phyloP scores from a whole-genome alignment of 345 rosid genomes.

The Viola odorata region DNA sequence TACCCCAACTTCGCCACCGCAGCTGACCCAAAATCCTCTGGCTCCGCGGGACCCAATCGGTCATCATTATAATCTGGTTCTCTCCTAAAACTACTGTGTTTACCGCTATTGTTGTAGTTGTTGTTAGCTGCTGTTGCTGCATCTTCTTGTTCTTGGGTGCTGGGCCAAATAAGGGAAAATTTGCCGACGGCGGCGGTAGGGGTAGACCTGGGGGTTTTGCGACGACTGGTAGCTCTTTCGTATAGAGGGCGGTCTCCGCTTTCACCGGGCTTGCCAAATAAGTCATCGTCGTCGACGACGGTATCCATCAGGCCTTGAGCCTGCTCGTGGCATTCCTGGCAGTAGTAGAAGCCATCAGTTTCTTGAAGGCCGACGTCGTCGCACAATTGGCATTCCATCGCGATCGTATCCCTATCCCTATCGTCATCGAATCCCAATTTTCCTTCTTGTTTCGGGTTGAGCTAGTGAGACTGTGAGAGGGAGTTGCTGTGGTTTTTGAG shows the following conservation, averaged over 20 bases:
- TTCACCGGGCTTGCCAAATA: slow-evolving; percentile 36
- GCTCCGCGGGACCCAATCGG: slow-evolving; percentile 34
- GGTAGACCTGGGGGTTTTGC: neutral
- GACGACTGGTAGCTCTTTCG: slow-evolving; percentile 33
- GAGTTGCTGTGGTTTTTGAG: neutral
- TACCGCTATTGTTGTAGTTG: neutral
- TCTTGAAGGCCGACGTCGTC: slow-evolving; percentile 43
- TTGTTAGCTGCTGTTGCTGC: neutral
- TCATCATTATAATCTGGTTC: no score
- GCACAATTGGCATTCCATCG: slow-evolving; percentile 43
- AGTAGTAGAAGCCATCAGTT: slow-evolving; percentile 54
- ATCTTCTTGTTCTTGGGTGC: slow-evolving; percentile 19
- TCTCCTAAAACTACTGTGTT: no score
- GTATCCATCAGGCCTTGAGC: slow-evolving; percentile 46
- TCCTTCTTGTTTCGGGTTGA: neutral
- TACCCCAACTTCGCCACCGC: slow-evolving; percentile 20
- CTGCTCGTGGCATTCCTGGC: slow-evolving; percentile 38
- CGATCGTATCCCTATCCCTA: no score
- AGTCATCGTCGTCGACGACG: slow-evolving; percentile 56
- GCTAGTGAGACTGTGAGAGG: neutral
- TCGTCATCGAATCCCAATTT: slow-evolving; percentile 14
- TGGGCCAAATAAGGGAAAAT: slow-evolving; percentile 37
- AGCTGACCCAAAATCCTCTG: slow-evolving; percentile 44
- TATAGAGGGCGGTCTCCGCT: slow-evolving; percentile 32
- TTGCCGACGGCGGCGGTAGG: slow-evolving; percentile 24